Base-by-base conservation (phyloP, 1,284 basidiomycete genomes). In the Sporisorium reilianum region DNA sequence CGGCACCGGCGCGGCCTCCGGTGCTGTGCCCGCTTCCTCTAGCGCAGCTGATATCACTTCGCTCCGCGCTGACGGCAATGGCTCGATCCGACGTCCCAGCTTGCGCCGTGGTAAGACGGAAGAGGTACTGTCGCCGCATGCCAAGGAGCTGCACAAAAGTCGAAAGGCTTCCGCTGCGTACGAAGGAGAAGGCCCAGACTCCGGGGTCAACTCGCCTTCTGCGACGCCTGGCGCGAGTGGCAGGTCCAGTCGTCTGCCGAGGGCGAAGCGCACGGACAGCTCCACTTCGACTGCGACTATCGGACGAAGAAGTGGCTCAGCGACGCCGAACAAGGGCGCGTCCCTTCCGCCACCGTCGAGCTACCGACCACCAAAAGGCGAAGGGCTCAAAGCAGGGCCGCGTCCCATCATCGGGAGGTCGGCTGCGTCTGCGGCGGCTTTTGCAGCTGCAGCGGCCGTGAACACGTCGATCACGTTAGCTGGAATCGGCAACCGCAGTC, bases 91-190 rank as follows among this genome's bases (percentile, higher is more conserved):
- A 5, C 56, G 77, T 6, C 77, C 77, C 1, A 65, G 89, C 92
- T 42, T 93, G 92, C 12, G 93, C 93, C 84, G 90, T 89, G 11
- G 93, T 92, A 77, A 72, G 59, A 73, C 79, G 14, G 80, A 79
- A 50, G 80, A 80, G 32, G 55, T 52, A 79, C 73, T 46, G 51
- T 78, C 34, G 84, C 84, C 51, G 80, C 85, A 50, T 26, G 56
- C 45, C 28, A 67, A 60, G 46, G 55, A 64, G 30, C 23, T 54
- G 30, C 46, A 54, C 1, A 64, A 36, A 26, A 56, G 46, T 23
- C 61, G 65, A 6, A 75, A 70, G 36, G 16, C 42, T 23, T 60
- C 67, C 5, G 60, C 45, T 22, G 38, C 55, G 26, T 57, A 51
- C 25, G 56, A 69, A 26, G n/a, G n/a, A n/a, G 55, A 60, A 20